phyloP scores from a whole-genome alignment of 495 filamentous ascomycete species.

The Penicillium crystallinum region DNA sequence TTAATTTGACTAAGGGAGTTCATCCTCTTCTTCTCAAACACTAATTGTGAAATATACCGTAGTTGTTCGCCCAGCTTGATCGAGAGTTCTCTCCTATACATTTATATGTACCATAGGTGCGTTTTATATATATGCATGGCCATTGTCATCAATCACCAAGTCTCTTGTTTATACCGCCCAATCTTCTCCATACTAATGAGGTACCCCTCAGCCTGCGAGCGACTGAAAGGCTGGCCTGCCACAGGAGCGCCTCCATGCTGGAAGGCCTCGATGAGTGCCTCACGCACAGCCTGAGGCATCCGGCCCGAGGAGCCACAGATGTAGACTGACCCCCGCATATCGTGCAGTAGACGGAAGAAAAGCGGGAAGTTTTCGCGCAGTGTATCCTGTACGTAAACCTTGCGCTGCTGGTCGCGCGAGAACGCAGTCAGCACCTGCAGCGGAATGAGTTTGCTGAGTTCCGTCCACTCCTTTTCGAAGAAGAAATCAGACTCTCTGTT shows the following conservation, averaged over 20 bases:
- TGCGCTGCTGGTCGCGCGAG: constrained; percentile 69
- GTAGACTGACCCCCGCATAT: constrained; percentile 53
- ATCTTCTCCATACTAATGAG: constrained; percentile 59
- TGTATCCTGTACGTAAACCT: constrained; percentile 86
- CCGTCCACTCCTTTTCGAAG: constrained; percentile 70
- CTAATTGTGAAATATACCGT: too few species aligned
- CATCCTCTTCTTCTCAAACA: too few species aligned
- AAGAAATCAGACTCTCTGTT: constrained; percentile 70
- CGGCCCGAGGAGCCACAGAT: constrained; percentile 79
- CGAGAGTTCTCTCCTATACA: too few species aligned
- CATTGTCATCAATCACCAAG: constrained; percentile 50
- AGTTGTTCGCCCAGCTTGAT: too few species aligned
- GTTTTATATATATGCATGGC: neutral
- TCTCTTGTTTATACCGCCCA: constrained; percentile 74
- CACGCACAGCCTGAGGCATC: constrained; percentile 88
- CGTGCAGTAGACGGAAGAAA: constrained; percentile 55
- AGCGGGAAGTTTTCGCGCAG: constrained; percentile 55
- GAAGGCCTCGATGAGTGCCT: constrained; percentile 71
- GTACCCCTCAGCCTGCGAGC: constrained; percentile 52
- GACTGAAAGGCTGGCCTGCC: constrained; percentile 22
- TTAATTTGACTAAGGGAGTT: too few species aligned
- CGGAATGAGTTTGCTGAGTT: constrained; percentile 28
- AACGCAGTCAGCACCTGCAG: constrained; percentile 71
- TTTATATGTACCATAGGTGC: neutral
- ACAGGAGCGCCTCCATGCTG: constrained; percentile 29